phyloP scores from a whole-genome alignment of 441 rosid genomes.

The Brassica balearica region DNA sequence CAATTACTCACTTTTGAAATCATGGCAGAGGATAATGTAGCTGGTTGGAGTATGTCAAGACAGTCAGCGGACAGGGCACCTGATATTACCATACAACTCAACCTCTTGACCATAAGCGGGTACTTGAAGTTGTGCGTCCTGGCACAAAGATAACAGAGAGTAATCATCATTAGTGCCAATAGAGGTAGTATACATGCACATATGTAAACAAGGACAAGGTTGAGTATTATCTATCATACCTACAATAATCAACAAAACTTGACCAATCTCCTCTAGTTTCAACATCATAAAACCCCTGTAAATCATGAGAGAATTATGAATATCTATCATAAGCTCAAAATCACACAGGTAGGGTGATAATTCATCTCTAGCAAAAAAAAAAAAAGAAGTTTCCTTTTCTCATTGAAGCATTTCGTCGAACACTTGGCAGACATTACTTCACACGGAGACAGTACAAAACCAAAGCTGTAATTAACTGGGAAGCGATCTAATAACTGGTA shows the following conservation, averaged over 20 bases:
- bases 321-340: no score
- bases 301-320: background rate
- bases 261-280: no score
- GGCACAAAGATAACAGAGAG: conserved; percentile 30
- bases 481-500: no score
- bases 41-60: conserved; percentile 83
- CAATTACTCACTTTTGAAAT: conserved; percentile 63
- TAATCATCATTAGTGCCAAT: conserved; percentile 7
- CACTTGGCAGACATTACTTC: conserved; percentile 40
- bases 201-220: background rate
- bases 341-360: background rate
- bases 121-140: conserved; percentile 77
- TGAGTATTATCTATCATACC: background rate
- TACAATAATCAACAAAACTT: no score
- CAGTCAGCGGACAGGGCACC: conserved; percentile 59
- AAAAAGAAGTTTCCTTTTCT: background rate
- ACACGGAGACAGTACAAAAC: background rate
- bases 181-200: no score
- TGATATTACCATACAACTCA: conserved; percentile 75
- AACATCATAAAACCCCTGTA: no score
- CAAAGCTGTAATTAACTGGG: background rate
- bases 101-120: conserved; percentile 83
- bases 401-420: conserved; percentile 52
- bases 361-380: background rate
- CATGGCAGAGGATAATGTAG: conserved; percentile 59